Evolutionary conservation across 148 eudicot genomes (phyloP), one percentile per base, ranked within the genome.

Genomic region (Rhododendron mucronatum): DNA sequence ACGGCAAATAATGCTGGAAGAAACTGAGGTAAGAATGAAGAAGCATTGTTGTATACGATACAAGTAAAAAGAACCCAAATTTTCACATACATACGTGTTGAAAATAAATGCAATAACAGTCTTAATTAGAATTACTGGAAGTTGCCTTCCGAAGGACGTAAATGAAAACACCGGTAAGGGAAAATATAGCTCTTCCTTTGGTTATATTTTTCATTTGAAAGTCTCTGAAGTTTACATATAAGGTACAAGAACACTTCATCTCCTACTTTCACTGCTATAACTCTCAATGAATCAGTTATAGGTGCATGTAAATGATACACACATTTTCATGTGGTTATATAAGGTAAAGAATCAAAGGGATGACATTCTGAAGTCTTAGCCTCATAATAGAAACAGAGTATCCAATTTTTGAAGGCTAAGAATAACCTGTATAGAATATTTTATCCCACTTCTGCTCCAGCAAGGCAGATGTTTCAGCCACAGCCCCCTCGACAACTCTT

Each of bases 361-460:
- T 48, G 9, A 80, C 13, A 6, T 21, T 77, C 80, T 33, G 14
- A 51, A 50, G 41, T 51, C 83, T 33, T 81, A 4, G 67, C 45
- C 15, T 7, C 16, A 37, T 23, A 15, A 55, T 57, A 21, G 28
- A 39, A 6, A 82, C 8, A 83, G 33, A 84, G 53, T 15, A 47
- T 16, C 35, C 45, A 39, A 75, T 3, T 30, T n/a, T 28, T 5
- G n/a, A 82, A 71, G 28, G 50, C 7, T n/a, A 75, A 67, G n/a
- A 87, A 67, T 28, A 87, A 96, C 99, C 99, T 94, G 98, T 96
- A 86, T 93, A 96, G 82, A 95, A 93, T 86, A 96, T 95, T 91
- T 95, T 95, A 88, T 95, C 98, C 97, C 98, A 97, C 84, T 92
- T 93, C 88, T 95, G 98, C 59, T 92, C 98, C 55, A 97, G 94